A percentile compares a stretch with the other conserved stretches of the same genome.
Evolutionary conservation across 1,284 basidiomycete genomes (phyloP).

Genomic region (Boletus semigastroideus): DNA sequence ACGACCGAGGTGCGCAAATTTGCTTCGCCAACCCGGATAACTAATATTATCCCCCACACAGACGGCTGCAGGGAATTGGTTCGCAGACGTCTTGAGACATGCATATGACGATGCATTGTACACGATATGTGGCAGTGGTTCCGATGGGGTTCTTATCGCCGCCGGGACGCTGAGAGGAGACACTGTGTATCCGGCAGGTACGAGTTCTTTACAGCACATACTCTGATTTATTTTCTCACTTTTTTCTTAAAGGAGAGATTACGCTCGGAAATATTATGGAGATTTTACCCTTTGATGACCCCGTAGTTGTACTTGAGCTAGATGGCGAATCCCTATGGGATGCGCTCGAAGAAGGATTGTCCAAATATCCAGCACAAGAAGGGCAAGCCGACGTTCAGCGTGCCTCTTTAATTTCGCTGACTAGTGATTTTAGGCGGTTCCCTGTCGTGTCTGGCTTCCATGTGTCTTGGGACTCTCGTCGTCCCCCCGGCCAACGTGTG

Average conservation of each 20-base stretch:
- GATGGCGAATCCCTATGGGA: conserved; percentile 84
- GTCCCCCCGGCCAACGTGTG: conserved; percentile 69
- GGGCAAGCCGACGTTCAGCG: conserved; percentile 49
- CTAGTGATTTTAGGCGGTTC: conserved; percentile 64
- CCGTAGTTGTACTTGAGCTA: conserved; percentile 79
- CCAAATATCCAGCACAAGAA: conserved; percentile 88
- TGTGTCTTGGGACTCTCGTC: conserved; percentile 84
- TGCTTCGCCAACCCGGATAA: not conserved
- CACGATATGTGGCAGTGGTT: conserved; percentile 58
- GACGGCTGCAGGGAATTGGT: conserved; percentile 85
- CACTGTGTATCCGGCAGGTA: conserved; percentile 80
- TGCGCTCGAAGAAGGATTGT: conserved; percentile 73
- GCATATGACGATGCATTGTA: conserved; percentile 81
- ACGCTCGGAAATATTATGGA: conserved; percentile 85
- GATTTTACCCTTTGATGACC: conserved; percentile 89
- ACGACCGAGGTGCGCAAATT: conserved; percentile 54
- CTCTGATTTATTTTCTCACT: not conserved
- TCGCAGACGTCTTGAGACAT: conserved; percentile 84
- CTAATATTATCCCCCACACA: conserved; percentile 34
- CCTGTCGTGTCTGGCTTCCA: conserved; percentile 86
- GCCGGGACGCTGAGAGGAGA: conserved; percentile 90
- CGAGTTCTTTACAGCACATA: conserved; percentile 1
- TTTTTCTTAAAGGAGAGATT: conserved; percentile 52
- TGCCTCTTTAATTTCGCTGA: not conserved
- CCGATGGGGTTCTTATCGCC: conserved; percentile 79